phyloP scores from a whole-genome alignment of 805 yeast species.

The Komagataella mondaviorum region DNA sequence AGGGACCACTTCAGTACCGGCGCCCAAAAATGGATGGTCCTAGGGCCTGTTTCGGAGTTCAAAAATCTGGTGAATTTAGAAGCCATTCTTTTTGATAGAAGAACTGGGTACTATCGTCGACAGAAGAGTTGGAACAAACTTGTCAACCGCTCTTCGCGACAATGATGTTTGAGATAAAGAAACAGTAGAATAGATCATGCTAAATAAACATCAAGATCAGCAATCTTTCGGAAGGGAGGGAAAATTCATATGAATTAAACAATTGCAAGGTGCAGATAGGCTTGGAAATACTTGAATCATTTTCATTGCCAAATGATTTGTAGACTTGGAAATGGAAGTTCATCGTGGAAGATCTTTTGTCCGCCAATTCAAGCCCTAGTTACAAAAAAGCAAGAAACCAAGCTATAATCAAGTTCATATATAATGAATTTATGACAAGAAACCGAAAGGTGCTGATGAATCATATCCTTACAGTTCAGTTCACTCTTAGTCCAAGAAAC shows the following conservation, averaged over 20 bases:
- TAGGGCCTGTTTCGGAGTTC: slow-evolving; percentile 88
- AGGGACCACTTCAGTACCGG: slow-evolving; percentile 54
- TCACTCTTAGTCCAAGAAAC: neutral
- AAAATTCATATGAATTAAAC: neutral
- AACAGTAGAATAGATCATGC: neutral
- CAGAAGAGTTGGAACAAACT: neutral
- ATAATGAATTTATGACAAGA: neutral
- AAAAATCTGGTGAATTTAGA: slow-evolving; percentile 47
- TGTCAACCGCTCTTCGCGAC: neutral
- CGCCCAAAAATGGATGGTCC: slow-evolving; percentile 96
- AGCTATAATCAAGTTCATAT: neutral
- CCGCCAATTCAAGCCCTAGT: neutral
- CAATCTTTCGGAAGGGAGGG: no score
- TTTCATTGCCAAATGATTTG: neutral
- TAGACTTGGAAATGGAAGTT: neutral
- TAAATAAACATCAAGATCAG: no score
- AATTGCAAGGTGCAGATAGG: neutral
- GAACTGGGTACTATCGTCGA: neutral
- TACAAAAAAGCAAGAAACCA: neutral
- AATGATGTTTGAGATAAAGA: neutral
- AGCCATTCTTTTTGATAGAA: neutral
- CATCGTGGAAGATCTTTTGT: neutral
- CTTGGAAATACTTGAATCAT: no score
- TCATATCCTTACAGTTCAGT: neutral
- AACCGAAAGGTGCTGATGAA: no score